These are phyloP conservation scores for Cladosporium sphaerospermum DNA, from an alignment of 2,329 filamentous ascomycete species.

Conservation along the genomic window DNA sequence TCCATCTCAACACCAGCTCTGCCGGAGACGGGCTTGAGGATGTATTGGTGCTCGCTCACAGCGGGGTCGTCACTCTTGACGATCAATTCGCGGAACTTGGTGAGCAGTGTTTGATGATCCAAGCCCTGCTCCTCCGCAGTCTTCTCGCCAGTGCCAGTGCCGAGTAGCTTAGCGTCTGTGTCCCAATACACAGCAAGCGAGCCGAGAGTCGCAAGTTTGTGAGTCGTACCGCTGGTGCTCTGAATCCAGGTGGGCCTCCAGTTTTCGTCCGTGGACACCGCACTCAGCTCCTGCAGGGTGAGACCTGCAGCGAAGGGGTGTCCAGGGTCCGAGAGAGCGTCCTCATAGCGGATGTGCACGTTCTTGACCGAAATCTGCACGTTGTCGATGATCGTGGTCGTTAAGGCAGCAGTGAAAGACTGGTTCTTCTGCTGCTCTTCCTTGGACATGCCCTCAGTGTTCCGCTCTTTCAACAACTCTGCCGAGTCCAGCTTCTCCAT, in stretches of 20 bases:
- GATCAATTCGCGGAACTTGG: conserved; percentile 72
- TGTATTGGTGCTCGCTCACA: conserved; percentile 71
- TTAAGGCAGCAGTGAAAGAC: conserved; percentile 90
- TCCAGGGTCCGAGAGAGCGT: conserved; percentile 88
- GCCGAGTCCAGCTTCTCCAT: conserved; percentile 98
- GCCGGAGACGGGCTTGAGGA: conserved; percentile 90
- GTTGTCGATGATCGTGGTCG: conserved; percentile 97
- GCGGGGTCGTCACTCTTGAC: conserved; percentile 58
- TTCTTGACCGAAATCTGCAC: conserved; percentile 97
- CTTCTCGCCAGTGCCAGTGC: conserved; percentile 69
- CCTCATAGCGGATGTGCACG: conserved; percentile 96
- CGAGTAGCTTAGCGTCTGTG: conserved; percentile 79
- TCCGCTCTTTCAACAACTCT: conserved; percentile 86
- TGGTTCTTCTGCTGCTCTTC: conserved; percentile 98
- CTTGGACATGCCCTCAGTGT: conserved; percentile 83
- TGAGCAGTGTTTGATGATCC: conserved; percentile 69
- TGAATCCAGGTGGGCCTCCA: conserved; percentile 97
- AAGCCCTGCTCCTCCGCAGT: conserved; percentile 54
- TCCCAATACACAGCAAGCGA: conserved; percentile 97
- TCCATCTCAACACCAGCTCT: conserved; percentile 92
- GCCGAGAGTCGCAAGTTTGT: conserved; percentile 88
- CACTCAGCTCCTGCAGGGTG: conserved; percentile 93
- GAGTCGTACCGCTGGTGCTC: conserved; percentile 71
- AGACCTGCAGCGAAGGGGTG: conserved; percentile 92
- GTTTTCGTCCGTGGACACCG: conserved; percentile 87